These are phyloP conservation scores for Acacia crassicarpa DNA, from an alignment of 306 rosid species.

Conservation along the genomic window DNA sequence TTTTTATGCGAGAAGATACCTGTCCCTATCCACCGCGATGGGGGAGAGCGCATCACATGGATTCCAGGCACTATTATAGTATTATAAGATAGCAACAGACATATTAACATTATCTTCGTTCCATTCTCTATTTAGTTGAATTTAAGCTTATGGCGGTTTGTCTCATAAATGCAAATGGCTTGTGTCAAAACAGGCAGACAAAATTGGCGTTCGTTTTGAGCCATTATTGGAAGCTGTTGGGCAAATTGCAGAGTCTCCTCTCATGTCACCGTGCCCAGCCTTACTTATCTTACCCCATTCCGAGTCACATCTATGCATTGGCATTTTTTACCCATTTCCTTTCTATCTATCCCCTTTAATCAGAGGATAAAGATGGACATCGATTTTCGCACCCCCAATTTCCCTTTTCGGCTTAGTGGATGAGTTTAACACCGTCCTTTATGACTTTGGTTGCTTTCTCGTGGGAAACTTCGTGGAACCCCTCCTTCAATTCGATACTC, in stretches of 20 bases:
- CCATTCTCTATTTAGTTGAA: slow-evolving; percentile 33
- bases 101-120: slow-evolving; percentile 4
- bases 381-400: neutral
- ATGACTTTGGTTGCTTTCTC: neutral
- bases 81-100: neutral
- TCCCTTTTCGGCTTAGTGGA: slow-evolving; percentile 21
- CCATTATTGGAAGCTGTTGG: slow-evolving; percentile 31
- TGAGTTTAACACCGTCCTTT: slow-evolving; percentile 7
- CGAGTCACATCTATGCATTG: slow-evolving; percentile 29
- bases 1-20: slow-evolving; percentile 34
- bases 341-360: neutral
- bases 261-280: neutral
- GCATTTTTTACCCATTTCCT: neutral
- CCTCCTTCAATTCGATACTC: slow-evolving; percentile 2
- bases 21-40: slow-evolving; percentile 45
- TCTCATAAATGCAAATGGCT: slow-evolving; percentile 22
- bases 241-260: slow-evolving; percentile 8
- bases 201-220: slow-evolving; percentile 28
- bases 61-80: slow-evolving; percentile 31
- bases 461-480: neutral
- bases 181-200: slow-evolving; percentile 21
- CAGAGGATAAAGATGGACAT: neutral
- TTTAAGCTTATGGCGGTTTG: slow-evolving; percentile 31
- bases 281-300: neutral
- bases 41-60: slow-evolving; percentile 48